These are phyloP conservation scores for Penicillium waksmanii DNA, from an alignment of 495 filamentous ascomycete genomes.

Conservation along the genomic window DNA sequence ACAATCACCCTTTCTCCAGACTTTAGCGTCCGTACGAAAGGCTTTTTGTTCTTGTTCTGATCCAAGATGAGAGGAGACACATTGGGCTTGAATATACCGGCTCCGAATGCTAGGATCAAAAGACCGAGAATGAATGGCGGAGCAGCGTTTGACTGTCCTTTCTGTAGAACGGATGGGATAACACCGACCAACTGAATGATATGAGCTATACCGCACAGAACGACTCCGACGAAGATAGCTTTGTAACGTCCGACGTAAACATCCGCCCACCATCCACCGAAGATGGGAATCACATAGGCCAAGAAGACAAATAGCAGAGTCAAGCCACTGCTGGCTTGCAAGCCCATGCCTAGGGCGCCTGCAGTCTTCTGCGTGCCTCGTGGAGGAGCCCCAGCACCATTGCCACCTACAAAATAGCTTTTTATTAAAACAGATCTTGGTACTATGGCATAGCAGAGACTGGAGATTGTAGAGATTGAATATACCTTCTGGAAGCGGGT, in stretches of 20 bases:
- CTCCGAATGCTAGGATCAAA: conserved; percentile 42
- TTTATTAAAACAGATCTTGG: background rate
- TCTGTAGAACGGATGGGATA: conserved; percentile 60
- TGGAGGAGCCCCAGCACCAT: conserved; percentile 64
- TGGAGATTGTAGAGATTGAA: too few species aligned
- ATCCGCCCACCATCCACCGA: conserved; percentile 64
- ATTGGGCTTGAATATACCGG: conserved; percentile 47
- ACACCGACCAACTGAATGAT: conserved; percentile 64
- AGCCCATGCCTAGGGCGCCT: conserved; percentile 61
- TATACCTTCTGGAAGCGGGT: conserved; percentile 49
- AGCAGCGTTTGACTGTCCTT: conserved; percentile 49
- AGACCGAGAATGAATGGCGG: conserved; percentile 64
- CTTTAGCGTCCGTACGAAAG: conserved; percentile 37
- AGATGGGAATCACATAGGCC: conserved; percentile 60
- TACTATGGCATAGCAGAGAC: background rate
- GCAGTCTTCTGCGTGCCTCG: conserved; percentile 56
- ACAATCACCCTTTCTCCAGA: conserved; percentile 47
- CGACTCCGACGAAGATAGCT: conserved; percentile 62
- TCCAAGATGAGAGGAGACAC: conserved; percentile 42
- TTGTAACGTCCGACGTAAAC: conserved; percentile 56
- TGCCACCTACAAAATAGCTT: conserved; percentile 45
- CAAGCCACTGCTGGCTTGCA: conserved; percentile 60
- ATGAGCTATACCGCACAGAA: conserved; percentile 65
- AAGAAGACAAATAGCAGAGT: conserved; percentile 63
- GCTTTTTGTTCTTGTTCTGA: conserved; percentile 34